Base-by-base conservation (phyloP, 345 rosid species). In the Populus ilicifolia region DNA sequence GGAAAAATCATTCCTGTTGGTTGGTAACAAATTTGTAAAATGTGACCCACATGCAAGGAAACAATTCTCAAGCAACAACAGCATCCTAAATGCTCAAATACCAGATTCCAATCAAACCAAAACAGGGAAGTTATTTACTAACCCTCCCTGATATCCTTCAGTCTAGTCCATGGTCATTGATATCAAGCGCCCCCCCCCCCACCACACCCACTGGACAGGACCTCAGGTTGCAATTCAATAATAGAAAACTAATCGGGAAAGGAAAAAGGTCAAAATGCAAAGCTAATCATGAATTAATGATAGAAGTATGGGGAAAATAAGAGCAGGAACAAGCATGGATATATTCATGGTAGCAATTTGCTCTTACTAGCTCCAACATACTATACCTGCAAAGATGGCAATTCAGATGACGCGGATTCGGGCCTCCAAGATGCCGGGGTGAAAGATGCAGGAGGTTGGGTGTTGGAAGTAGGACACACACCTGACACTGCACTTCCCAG, bases 381-480 rank as follows among this genome's bases (percentile, higher is more conserved):
- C 20, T 21, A 63, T 30, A 68, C 98, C 99, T 94, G 98, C 77
- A 81, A 82, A 23, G 92, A 77, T 79, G 94, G 85, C 43, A 83
- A 80, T 68, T 87, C 97, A 56, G 89, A 87, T 73, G 93, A 65
- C 71, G 75, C 74, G 11, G 87, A 75, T 69, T 91, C 97, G 44
- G 87, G 94, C 82, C 86, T 91, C 99, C 94, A 91, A 29, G 91
- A 78, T 46, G 64, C 2, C 2, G 88, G 83, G 38, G 76, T 48
- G 59, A 85, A 83, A 74, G 93, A 78, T 9, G 86, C 80, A 25
- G 89, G 81, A 70, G 85, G 91, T 81, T 94, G 96, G 84, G 81
- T 86, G 84, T 77, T 86, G 84, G 94, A 81, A 75, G 88, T 81
- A 70, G 91, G 81, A 72, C 88, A 81, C 69, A 87, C 89, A 81